A percentile compares a stretch with the other conserved stretches of the same genome.
These are phyloP conservation scores for Nakazawaea ernobii DNA, from an alignment of 805 yeast species.

Conservation along the genomic window DNA sequence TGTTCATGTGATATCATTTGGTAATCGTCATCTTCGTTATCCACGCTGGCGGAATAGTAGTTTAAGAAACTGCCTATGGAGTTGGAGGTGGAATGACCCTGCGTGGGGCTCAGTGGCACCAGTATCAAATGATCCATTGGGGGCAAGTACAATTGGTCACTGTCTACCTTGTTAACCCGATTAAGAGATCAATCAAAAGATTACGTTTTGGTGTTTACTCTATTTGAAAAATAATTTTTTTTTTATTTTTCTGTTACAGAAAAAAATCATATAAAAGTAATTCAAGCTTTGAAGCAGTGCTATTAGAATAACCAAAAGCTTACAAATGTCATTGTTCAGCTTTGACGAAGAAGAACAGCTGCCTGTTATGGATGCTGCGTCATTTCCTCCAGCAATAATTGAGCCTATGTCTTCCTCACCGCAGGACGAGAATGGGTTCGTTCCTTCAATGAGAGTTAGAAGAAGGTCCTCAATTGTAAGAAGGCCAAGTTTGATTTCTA, in stretches of 20 bases:
- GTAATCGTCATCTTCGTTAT: slow-evolving; percentile 1
- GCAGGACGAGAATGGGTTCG: neutral
- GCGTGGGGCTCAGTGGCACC: neutral
- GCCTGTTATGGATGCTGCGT: neutral
- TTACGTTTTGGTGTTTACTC: too few relatives aligned
- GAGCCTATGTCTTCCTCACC: neutral
- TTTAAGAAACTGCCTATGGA: slow-evolving; percentile 11
- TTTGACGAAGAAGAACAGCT: slow-evolving; percentile 14
- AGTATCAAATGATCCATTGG: slow-evolving; percentile 3
- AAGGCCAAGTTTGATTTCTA: neutral
- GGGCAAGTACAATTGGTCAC: neutral
- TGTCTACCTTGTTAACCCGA: too few relatives aligned
- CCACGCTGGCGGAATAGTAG: slow-evolving; percentile 9
- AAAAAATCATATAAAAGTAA: too few relatives aligned
- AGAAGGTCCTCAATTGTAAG: slow-evolving; percentile 8
- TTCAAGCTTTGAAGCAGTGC: neutral
- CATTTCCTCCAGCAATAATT: neutral
- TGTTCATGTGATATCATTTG: neutral
- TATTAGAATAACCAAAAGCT: neutral
- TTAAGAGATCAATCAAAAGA: too few relatives aligned
- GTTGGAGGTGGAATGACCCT: slow-evolving; percentile 6
- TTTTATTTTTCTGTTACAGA: too few relatives aligned
- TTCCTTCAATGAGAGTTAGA: slow-evolving; percentile 4
- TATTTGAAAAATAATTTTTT: too few relatives aligned
- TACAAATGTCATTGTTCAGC: slow-evolving; percentile 4